Conservation (phyloP, 306 rosid species). For the Begonia loranthoides region DNA sequence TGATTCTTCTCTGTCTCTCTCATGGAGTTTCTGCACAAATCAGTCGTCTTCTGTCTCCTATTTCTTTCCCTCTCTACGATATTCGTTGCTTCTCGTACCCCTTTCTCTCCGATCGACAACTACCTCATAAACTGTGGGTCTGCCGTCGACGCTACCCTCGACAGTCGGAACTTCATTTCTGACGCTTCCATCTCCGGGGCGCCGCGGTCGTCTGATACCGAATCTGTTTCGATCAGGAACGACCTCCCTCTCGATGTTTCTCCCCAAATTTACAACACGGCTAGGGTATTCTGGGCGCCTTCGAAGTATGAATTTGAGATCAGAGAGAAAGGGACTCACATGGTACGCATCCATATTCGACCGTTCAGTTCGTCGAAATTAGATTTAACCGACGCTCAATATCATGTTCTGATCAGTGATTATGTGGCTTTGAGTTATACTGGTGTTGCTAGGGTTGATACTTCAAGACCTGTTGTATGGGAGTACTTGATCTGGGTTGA, state of each 20-base stretch:
- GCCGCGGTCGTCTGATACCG: conserved; percentile 11
- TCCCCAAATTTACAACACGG: conserved; percentile 44
- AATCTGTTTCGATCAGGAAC: conserved; percentile 25
- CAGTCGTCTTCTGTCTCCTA: conserved; percentile 7
- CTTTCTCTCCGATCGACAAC: conserved; percentile 66
- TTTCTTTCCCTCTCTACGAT: conserved; percentile 21
- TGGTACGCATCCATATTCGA: conserved; percentile 75
- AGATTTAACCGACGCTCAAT: conserved; percentile 35
- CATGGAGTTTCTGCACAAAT: conserved; percentile 26
- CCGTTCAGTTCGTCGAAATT: conserved; percentile 26
- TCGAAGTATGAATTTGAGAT: conserved; percentile 46
- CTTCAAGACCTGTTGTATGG: conserved; percentile 22
- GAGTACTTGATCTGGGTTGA: conserved; percentile 54
- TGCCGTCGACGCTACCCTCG: conserved; percentile 24
- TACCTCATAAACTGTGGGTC: conserved; percentile 84
- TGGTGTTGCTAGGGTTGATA: conserved; percentile 7
- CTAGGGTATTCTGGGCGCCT: conserved; percentile 52
- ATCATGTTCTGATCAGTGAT: conserved; percentile 51
- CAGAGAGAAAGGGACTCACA: conserved; percentile 53
- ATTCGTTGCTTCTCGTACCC: conserved; percentile 19
- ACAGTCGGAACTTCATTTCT: conserved; percentile 44
- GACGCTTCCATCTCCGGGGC: conserved; percentile 23
- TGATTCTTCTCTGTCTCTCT: conserved; percentile 3
- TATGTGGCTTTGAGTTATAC: conserved; percentile 38
- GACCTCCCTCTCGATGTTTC: conserved; percentile 18